Base-by-base conservation (phyloP, 1,284 basidiomycete species). In the Ceratobasidium theobromae region DNA sequence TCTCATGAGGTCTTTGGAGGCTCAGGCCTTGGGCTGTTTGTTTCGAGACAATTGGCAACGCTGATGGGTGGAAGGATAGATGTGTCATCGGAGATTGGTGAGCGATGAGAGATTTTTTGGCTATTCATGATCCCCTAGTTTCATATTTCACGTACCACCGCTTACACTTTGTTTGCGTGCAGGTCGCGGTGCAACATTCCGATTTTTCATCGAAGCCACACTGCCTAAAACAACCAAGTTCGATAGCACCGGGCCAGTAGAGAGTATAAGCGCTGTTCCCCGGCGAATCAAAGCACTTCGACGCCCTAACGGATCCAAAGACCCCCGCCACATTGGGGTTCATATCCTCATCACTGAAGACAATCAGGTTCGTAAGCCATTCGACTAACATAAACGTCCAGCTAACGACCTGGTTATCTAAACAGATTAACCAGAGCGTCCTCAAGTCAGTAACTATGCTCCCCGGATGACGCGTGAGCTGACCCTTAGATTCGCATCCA, bases 1-100 rank as follows among this genome's bases (percentile, higher is more conserved):
- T 72, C 72, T 46, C 72, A 72, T 49, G 71, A 72, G 33, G 73
- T 73, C 9, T 73, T 73, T 54, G 73, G 73, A n/a, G 73, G 73
- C 11, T 73, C 72, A n/a, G 73, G 73, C 14, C 69, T 73, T 32
- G 73, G 73, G 33, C 66, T 73, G 4, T 73, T 73, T 64, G 71
- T 73, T 23, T 72, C 70, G 11, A 72, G 73, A 30, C 73, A 73
- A 65, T 67, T 74, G n/a, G 73, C 71, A 43, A 72, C 73, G 28
- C 68, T 74, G 23, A 71, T 74, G 69, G 71, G 72, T 43, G 73
- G 73, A 5, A 67, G 70, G n/a, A 74, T 74, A 25, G 72, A 73
- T 12, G 73, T 74, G 16, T 55, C 54, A 11, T 67, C 65, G n/a
- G 46, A 65, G 14, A 68, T 68, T 27, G 69, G 65, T 58, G 46